A percentile compares a stretch with the other conserved stretches of the same genome.
Conservation (phyloP, 345 rosid species). For the Citrus cavaleriei region DNA sequence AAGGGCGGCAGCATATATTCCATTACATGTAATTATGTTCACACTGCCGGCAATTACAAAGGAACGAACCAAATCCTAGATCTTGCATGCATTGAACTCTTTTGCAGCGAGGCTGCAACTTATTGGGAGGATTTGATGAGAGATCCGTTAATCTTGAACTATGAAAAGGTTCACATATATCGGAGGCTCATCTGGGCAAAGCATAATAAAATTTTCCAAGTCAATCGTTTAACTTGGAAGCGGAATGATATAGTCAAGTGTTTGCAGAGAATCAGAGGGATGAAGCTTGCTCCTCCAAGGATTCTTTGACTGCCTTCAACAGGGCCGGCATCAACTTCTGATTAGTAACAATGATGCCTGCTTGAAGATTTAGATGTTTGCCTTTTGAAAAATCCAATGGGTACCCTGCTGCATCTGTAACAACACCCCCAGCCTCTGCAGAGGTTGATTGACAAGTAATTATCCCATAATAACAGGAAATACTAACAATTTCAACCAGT, state of each 20-base stretch:
- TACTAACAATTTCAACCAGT: background rate
- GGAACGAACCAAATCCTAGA: background rate
- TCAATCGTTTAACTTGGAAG: background rate
- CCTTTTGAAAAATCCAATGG: constrained; percentile 82
- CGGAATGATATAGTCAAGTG: background rate
- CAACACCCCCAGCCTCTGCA: constrained; percentile 90
- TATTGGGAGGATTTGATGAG: background rate
- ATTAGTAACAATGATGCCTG: constrained; percentile 77
- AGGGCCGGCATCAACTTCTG: constrained; percentile 80
- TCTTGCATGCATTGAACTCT: background rate
- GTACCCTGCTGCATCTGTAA: constrained; percentile 67
- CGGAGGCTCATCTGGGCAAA: background rate
- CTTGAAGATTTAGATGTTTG: constrained; percentile 60
- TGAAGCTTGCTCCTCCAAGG: constrained; percentile 60
- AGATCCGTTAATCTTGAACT: background rate
- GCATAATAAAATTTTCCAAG: background rate
- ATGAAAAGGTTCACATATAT: background rate
- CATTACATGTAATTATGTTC: background rate
- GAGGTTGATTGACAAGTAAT: constrained; percentile 15
- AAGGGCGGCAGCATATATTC: background rate
- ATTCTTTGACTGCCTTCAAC: constrained; percentile 71
- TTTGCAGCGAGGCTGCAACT: background rate
- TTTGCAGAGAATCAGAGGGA: constrained; percentile 39
- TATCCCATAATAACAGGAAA: background rate
- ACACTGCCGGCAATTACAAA: background rate